These are phyloP conservation scores for Gorgonomyces haynaldii DNA, from an alignment of 192 early-diverging fungal species.

Conservation along the genomic window DNA sequence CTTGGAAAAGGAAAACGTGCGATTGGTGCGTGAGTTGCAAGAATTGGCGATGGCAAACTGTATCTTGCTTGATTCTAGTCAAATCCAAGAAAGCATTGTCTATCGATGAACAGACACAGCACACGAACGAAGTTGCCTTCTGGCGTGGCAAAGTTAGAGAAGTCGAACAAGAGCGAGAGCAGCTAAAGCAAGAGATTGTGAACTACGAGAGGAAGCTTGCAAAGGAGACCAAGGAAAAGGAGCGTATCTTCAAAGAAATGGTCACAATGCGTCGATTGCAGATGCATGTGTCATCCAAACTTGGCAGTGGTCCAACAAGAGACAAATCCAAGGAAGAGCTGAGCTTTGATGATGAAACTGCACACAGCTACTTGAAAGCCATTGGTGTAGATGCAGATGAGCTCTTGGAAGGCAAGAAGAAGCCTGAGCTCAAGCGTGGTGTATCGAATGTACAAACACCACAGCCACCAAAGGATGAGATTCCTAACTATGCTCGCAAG, in stretches of 20 bases:
- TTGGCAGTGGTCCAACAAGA: not conserved
- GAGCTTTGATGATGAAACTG: too few species aligned
- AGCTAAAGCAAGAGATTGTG: not conserved
- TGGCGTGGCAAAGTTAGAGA: constrained; percentile 1
- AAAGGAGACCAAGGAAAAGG: constrained; percentile 5
- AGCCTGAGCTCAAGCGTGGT: too few species aligned
- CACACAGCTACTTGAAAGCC: too few species aligned
- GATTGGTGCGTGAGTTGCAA: not conserved
- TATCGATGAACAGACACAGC: constrained; percentile 2
- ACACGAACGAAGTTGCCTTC: constrained; percentile 3
- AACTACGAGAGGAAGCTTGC: not conserved
- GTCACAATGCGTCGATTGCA: constrained; percentile 8
- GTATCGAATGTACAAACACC: too few species aligned
- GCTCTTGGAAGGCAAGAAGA: too few species aligned
- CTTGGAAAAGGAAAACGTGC: constrained; percentile 1
- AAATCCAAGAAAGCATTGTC: not conserved
- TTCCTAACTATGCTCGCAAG: too few species aligned
- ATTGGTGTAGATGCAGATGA: too few species aligned
- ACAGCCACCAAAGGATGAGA: too few species aligned
- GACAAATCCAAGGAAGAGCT: not conserved
- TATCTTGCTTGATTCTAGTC: constrained; percentile 5
- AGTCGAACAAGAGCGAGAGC: constrained; percentile 1
- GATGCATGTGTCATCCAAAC: constrained; percentile 10
- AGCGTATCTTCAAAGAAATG: constrained; percentile 9
- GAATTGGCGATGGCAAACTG: constrained; percentile 1